A percentile compares a stretch with the other conserved stretches of the same genome.
Conservation (phyloP, 1,284 basidiomycete species). For the Entoloma clypeatum region DNA sequence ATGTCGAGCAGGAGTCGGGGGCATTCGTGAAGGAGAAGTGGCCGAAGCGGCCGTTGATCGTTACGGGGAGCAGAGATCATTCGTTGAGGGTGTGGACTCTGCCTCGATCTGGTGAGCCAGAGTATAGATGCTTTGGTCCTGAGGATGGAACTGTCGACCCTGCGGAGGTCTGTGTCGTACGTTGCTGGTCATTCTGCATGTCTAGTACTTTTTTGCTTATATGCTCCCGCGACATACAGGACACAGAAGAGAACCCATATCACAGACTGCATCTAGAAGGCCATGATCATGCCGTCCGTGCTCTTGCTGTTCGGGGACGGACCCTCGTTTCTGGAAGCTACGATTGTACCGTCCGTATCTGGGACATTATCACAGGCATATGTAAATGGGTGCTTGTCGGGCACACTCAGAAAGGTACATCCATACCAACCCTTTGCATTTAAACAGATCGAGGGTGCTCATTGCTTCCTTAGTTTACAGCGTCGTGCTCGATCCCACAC, state of each 20-base stretch:
- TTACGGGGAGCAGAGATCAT: constrained; percentile 91
- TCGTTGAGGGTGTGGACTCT: constrained; percentile 88
- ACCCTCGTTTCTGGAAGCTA: constrained; percentile 94
- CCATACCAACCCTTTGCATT: constrained; percentile 2
- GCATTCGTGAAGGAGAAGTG: constrained; percentile 65
- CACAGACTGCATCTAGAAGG: constrained; percentile 83
- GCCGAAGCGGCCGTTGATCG: constrained; percentile 85
- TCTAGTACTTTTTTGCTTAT: constrained; percentile 9
- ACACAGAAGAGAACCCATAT: constrained; percentile 85
- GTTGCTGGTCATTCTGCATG: constrained; percentile 10
- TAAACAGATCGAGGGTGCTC: constrained; percentile 1
- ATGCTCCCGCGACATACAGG: constrained; percentile 37
- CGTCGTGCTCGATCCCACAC: constrained; percentile 80
- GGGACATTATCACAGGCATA: constrained; percentile 89
- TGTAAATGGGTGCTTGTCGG: constrained; percentile 80
- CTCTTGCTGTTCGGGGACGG: constrained; percentile 85
- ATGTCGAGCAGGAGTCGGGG: constrained; percentile 60
- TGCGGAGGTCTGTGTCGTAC: constrained; percentile 56
- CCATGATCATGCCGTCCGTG: constrained; percentile 88
- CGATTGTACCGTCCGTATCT: constrained; percentile 89
- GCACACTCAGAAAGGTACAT: constrained; percentile 85
- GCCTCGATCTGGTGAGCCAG: constrained; percentile 73
- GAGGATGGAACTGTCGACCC: constrained; percentile 68
- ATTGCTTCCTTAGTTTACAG: constrained; percentile 67
- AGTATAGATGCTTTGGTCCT: constrained; percentile 67